Base-by-base conservation (phyloP, 768 basidiomycete genomes). In the Boletus coccyginus region DNA sequence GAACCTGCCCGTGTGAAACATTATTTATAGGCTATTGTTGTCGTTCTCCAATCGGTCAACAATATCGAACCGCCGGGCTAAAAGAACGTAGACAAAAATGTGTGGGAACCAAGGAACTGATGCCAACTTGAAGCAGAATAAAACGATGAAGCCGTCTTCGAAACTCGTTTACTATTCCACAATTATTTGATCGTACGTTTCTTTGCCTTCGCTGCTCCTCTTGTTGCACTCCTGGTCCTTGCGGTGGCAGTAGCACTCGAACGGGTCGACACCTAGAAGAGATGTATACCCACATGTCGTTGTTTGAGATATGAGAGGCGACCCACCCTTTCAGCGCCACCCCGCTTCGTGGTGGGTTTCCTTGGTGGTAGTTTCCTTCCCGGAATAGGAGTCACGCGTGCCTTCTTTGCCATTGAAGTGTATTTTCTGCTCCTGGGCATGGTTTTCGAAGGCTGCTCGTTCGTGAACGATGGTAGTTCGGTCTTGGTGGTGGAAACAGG, bases 321-420 rank as follows among this genome's bases (percentile, higher is more conserved):
- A 46, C 54, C 13, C 43, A 64, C 67, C 58, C 21, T 51, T 39
- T 56, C 56, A 8, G 50, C 33, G 14, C 54, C 53, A n/a, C 47
- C 38, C 11, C 45, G 50, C 39, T 49, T 55, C 17, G 49, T 47
- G 13, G 38, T 43, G 8, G 50, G 33, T 36, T 56, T 60, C 33
- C 52, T 56, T 17, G 52, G 36, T 42, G 56, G 43, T 9, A 47
- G 24, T 60, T 46, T 51, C 38, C 59, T 54, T 44, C 58, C 53
- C 17, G 58, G 27, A 42, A n/a, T 12, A 41, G 50, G 46, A 10
- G 43, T 47, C 7, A 61, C 29, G 1, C 57, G 68, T 3, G 64
- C 62, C 32, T 60, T 71, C 60, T 69, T 70, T 46, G 69, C 62
- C 47, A 38, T 45, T 5, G 67, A 71, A 19, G 51, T 54, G 19